Conservation (phyloP, 805 yeast genomes). For the Saccharomycopsis javanensis region DNA sequence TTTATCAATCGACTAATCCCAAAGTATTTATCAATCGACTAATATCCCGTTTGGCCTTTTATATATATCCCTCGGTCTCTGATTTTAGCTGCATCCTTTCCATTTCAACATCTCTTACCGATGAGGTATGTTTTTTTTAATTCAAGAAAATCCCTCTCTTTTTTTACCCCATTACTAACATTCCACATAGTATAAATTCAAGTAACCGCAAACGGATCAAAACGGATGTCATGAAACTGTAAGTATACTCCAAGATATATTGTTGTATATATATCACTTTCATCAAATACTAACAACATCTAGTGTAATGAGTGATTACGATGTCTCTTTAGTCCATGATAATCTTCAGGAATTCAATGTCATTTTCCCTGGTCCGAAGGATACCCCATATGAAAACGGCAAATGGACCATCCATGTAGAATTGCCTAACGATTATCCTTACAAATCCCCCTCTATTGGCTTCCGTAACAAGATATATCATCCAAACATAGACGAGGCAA, state of each 20-base stretch:
- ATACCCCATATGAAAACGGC: slow-evolving; percentile 84
- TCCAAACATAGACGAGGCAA: slow-evolving; percentile 87
- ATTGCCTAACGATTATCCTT: slow-evolving; percentile 90
- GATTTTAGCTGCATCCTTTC: too few relatives aligned
- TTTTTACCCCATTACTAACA: neutral
- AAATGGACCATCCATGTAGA: slow-evolving; percentile 88
- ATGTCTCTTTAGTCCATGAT: slow-evolving; percentile 74
- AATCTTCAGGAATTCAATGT: slow-evolving; percentile 81
- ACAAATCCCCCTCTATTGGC: slow-evolving; percentile 92
- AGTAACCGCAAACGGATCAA: slow-evolving; percentile 75
- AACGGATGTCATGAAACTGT: slow-evolving; percentile 92
- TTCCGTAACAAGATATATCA: slow-evolving; percentile 86
- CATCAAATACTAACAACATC: slow-evolving; percentile 12
- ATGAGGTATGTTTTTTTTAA: neutral
- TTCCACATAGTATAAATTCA: neutral
- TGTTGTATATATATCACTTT: neutral
- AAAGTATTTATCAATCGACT: too few relatives aligned
- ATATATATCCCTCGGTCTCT: too few relatives aligned
- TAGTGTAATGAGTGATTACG: slow-evolving; percentile 82
- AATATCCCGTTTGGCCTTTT: too few relatives aligned
- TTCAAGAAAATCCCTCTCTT: neutral
- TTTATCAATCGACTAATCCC: too few relatives aligned
- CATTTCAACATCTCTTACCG: neutral
- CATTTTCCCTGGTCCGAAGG: slow-evolving; percentile 75
- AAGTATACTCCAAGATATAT: slow-evolving; percentile 28